Evolutionary conservation across 2,329 filamentous ascomycete genomes (phyloP), one percentile per base, ranked within the genome.

Genomic region (Aspergillus sp.): DNA sequence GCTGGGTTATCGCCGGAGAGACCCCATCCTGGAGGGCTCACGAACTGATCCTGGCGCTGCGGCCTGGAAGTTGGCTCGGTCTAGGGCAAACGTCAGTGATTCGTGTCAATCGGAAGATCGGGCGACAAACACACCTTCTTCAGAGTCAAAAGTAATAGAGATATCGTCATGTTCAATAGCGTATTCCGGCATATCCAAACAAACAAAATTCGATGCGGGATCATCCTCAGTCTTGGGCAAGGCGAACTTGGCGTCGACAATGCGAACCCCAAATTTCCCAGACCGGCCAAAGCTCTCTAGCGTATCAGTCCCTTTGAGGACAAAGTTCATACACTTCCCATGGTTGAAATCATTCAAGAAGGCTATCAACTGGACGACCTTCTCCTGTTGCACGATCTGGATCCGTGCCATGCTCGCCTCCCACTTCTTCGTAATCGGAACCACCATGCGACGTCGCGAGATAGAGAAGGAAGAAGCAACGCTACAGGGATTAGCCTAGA

Each of bases 101-200:
- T 30, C 19, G 11, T 17, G 14, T 43, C 22, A 50, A 30, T 5
- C n/a, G 26, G 1, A 8, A 1, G 26, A 6, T 3, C 11, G 5
- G 16, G n/a, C 19, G 17, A 3, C 3, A 16, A 48, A 79, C 87
- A 77, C 73, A 91, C 88, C 87, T 64, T 81, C 77, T 67, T 90
- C 87, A 43, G 80, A 86, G 58, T 95, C 90, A 76, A 96, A 96
- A 55, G 86, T 73, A 64, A 96, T 86, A 10, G 86, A 82, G 60
- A 96, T 90, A 74, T 96, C 92, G 69, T 96, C 92, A 72, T 96
- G 90, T 74, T 96, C 92, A 47, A 89, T 89, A 1, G 91, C 89
- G 70, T 95, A 89, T 63, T 96, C 91, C 16, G 91, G 87, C 70
- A 91, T 83, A 70, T 96, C 92, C 53, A 96, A 73, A 67, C 89